Base-by-base conservation (phyloP, 2,329 filamentous ascomycete genomes). In the Orbilia quercus region DNA sequence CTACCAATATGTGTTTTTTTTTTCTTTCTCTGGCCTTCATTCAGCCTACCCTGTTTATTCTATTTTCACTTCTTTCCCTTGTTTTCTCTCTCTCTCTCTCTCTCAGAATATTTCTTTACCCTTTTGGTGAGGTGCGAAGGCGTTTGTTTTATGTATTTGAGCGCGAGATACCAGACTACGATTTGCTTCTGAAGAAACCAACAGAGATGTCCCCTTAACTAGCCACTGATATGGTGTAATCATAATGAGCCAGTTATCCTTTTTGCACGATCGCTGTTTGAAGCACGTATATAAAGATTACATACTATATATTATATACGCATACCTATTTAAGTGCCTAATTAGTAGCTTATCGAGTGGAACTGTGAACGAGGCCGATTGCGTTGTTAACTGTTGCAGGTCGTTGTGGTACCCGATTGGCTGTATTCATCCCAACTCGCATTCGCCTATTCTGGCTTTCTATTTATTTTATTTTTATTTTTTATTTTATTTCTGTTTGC, bases 91-190 rank as follows among this genome's bases (percentile, higher is more conserved):
- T 31, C 9, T 5, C 28, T 31, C 4, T 31, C 28, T 31, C 9
- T 31, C 28, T 9, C 4, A 31, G 9, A 31, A 55, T 31, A 60
- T 53, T 67, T 5, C 16, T 59, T 11, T 40, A 47, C 54, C 20
- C 18, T 59, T 16, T 20, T 55, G 14, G 25, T 12, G 62, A 38
- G 59, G 67, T 65, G 59, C 59, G 67, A 63, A 45, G 67, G 67
- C 67, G 59, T 66, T 73, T 65, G 31, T 47, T 65, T 44, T 48
- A 23, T 73, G 45, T 66, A 53, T 62, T 60, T 62, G 54, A 66
- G 60, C 69, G 67, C 69, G 54, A 66, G 69, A 73, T 73, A 73
- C 69, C 69, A 73, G 42, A 45, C 47, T 36, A 62, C 53, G 45
- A 65, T 58, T 34, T 72, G 22, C 38, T 59, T 18, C 50, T 53